Evolutionary conservation across 2,329 filamentous ascomycete genomes (phyloP).

Genomic region (Monosporascus sp.): DNA sequence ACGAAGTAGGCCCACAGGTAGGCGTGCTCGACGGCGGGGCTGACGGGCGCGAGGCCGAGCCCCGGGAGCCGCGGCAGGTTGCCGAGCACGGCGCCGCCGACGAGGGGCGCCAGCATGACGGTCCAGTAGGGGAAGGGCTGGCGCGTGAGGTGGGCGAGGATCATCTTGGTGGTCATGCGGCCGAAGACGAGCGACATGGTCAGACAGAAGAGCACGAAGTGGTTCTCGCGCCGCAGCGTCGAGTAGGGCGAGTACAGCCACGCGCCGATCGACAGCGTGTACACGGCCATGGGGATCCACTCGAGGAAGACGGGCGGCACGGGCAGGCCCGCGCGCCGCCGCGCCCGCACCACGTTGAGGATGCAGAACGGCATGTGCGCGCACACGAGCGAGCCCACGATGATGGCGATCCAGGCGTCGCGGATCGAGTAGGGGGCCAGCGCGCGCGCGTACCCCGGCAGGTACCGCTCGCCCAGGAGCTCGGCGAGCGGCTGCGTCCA

Average conservation of each 20-base stretch:
- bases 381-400: slow-evolving; percentile 60
- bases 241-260: slow-evolving; percentile 93
- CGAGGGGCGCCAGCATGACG: slow-evolving; percentile 78
- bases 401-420: slow-evolving; percentile 79
- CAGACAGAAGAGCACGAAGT: slow-evolving; percentile 85
- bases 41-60: slow-evolving; percentile 58
- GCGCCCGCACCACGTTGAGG: slow-evolving; percentile 74
- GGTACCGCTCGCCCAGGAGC: slow-evolving; percentile 55
- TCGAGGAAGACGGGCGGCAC: slow-evolving; percentile 82
- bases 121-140: slow-evolving; percentile 98
- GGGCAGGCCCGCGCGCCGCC: slow-evolving; percentile 66
- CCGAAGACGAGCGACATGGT: slow-evolving; percentile 97
- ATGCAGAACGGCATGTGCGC: slow-evolving; percentile 87
- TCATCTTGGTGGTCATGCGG: slow-evolving; percentile 98
- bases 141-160: slow-evolving; percentile 86
- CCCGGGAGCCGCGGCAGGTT: slow-evolving; percentile 62
- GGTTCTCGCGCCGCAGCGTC: slow-evolving; percentile 73
- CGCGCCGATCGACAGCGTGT: slow-evolving; percentile 65
- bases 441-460: slow-evolving; percentile 49
- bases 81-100: slow-evolving; percentile 76
- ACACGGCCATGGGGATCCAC: slow-evolving; percentile 88
- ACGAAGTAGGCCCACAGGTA: slow-evolving; percentile 83
- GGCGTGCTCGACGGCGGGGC: slow-evolving; percentile 67
- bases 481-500: slow-evolving; percentile 74
- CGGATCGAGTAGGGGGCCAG: slow-evolving; percentile 72